These are phyloP conservation scores for Suillus americanus DNA, from an alignment of 768 basidiomycete genomes.

Conservation along the genomic window DNA sequence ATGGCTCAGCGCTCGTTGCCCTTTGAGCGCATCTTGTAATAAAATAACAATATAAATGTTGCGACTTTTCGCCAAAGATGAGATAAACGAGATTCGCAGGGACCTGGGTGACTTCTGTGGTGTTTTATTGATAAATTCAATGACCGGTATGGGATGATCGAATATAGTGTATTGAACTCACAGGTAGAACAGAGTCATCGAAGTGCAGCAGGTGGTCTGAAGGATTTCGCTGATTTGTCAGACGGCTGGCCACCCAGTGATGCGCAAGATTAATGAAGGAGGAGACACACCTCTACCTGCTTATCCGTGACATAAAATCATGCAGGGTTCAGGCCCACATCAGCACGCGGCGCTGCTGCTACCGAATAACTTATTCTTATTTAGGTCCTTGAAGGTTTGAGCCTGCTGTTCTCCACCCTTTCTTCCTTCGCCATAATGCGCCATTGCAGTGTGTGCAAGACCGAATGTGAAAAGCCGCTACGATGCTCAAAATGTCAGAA, in stretches of 20 bases:
- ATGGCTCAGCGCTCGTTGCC: background rate
- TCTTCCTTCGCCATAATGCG: background rate
- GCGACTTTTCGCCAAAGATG: background rate
- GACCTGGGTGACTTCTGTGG: background rate
- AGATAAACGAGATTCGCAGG: background rate
- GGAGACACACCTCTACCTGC: background rate
- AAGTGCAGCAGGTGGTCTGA: background rate
- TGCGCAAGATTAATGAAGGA: background rate
- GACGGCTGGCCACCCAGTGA: background rate
- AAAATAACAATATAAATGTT: background rate
- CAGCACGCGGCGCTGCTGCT: background rate
- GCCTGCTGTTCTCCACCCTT: background rate
- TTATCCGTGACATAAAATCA: background rate
- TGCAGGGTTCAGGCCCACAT: background rate
- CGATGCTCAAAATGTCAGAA: conserved; percentile 21
- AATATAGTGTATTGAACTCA: background rate
- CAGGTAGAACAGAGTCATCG: background rate
- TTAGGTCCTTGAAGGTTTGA: background rate
- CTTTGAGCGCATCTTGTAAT: background rate
- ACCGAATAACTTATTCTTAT: background rate
- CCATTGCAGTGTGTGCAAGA: conserved; percentile 13
- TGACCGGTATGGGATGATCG: background rate
- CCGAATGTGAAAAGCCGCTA: conserved; percentile 14
- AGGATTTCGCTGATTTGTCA: background rate
- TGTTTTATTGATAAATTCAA: background rate